Conservation (phyloP, 345 rosid species). For the Aquilaria yunnanensis region DNA sequence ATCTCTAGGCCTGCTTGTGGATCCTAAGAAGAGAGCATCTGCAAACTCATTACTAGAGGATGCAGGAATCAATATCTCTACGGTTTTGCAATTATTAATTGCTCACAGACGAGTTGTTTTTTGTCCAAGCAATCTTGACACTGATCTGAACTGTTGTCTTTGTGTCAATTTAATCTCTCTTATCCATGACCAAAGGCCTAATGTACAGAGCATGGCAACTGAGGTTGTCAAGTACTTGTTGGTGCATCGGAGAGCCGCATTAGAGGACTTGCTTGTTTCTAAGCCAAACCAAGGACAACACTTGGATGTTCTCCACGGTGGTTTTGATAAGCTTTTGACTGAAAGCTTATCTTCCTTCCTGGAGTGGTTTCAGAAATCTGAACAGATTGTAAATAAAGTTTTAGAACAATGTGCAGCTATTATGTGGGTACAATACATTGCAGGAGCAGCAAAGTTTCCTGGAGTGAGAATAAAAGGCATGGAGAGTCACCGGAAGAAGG, state of each 20-base stretch:
- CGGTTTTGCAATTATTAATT: slow-evolving; percentile 72
- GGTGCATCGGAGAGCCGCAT: slow-evolving; percentile 75
- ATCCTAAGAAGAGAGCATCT: slow-evolving; percentile 49
- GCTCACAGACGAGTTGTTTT: slow-evolving; percentile 80
- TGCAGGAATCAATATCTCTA: slow-evolving; percentile 59
- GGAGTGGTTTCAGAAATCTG: slow-evolving; percentile 75
- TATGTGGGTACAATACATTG: slow-evolving; percentile 85
- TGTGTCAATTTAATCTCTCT: slow-evolving; percentile 76
- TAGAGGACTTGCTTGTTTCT: slow-evolving; percentile 80
- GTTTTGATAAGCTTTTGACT: slow-evolving; percentile 80
- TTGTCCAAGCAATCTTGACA: slow-evolving; percentile 86
- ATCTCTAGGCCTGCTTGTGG: slow-evolving; percentile 59
- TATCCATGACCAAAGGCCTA: slow-evolving; percentile 64
- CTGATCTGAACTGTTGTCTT: slow-evolving; percentile 81
- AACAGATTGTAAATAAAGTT: slow-evolving; percentile 64
- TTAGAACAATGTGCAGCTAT: slow-evolving; percentile 91
- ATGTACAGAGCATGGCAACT: slow-evolving; percentile 66
- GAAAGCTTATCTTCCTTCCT: slow-evolving; percentile 57
- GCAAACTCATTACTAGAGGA: slow-evolving; percentile 49
- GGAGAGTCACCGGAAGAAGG: slow-evolving; percentile 86
- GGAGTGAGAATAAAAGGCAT: slow-evolving; percentile 82
- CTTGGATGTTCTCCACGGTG: slow-evolving; percentile 73
- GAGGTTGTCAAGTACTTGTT: slow-evolving; percentile 71
- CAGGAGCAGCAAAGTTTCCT: slow-evolving; percentile 87
- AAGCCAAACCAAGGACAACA: slow-evolving; percentile 75